Evolutionary conservation across 495 filamentous ascomycete genomes (phyloP).

Genomic region (Oleoguttula mirabilis): DNA sequence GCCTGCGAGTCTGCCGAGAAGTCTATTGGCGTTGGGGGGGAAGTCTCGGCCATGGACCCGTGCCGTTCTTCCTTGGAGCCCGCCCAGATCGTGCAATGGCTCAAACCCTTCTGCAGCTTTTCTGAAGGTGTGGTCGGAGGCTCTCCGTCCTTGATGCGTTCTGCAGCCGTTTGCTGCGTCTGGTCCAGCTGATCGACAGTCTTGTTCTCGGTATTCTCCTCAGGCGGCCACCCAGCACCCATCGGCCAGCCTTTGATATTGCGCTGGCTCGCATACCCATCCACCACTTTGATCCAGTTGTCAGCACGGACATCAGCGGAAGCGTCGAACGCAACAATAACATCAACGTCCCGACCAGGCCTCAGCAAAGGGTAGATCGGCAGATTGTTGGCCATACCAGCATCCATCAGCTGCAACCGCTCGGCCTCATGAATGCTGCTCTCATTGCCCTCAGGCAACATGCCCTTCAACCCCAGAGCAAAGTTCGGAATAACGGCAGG

Average conservation of each 20-base stretch:
- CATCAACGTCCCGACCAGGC: conserved; percentile 74
- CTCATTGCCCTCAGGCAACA: conserved; percentile 61
- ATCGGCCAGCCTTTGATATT: conserved; percentile 88
- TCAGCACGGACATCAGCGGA: conserved; percentile 73
- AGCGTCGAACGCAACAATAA: conserved; percentile 83
- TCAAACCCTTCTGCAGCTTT: conserved; percentile 38
- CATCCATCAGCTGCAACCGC: conserved; percentile 81
- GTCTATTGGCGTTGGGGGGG: neutral
- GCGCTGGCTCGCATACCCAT: conserved; percentile 81
- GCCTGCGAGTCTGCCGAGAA: conserved; percentile 3
- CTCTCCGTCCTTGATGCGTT: conserved; percentile 25
- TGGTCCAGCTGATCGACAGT: conserved; percentile 53
- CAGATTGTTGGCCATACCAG: conserved; percentile 95
- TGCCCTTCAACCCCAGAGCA: conserved; percentile 61
- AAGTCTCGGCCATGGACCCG: conserved; percentile 5
- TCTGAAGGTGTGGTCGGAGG: conserved; percentile 25
- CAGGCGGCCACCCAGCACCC: conserved; percentile 77
- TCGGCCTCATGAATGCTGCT: conserved; percentile 55
- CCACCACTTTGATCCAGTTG: conserved; percentile 86
- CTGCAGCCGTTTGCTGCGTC: conserved; percentile 47
- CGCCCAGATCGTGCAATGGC: conserved; percentile 93
- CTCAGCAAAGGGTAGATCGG: conserved; percentile 89
- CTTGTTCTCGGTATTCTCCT: conserved; percentile 38
- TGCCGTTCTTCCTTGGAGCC: conserved; percentile 52
- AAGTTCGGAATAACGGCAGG: conserved; percentile 83